Evolutionary conservation across 225 moss, liverwort and hornwort genomes (phyloP), one percentile per base, ranked within the genome.

Genomic region (Climacium dendroides): DNA sequence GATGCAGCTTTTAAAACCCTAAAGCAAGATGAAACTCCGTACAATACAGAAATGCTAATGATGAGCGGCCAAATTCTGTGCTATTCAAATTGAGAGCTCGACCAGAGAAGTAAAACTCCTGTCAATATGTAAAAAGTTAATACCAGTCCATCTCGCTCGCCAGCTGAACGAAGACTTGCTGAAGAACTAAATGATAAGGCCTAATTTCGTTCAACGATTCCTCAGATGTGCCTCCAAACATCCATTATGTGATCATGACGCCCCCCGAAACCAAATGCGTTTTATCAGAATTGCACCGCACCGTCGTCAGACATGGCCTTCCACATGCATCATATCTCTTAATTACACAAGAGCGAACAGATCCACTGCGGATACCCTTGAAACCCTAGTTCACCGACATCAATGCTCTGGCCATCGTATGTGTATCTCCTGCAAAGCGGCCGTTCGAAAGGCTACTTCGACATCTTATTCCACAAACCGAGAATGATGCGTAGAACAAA

Each of bases 311-410:
- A 19, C 43, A 73, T 20, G 52, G 57, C 58, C 59, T 65, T 52
- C 73, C 86, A 48, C 23, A 71, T 19, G 63, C 32, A 59, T 22
- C 78, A 32, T n/a, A 58, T 20, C 41, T 55, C 63, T 41, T 55
- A 20, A 84, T 62, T 50, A 23, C 39, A 45, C 35, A 11, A 57
- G 34, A 75, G 55, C 50, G 74, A 83, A 76, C 25, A 78, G 80
- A 85, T 89, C 74, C 83, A 88, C 83, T 65, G 19, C 63, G 39
- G 18, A 75, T 41, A 57, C 34, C 81, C 32, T 39, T 61, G 79
- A 83, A 91, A 90, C 91, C 89, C 91, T 91, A 91, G 61, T 61
- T 53, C 67, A 80, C 88, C 87, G 64, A 77, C 85, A 87, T n/a
- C 63, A 14, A 16, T 57, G 37, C 48, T 62, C 88, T 73, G 29